phyloP scores from a whole-genome alignment of 495 filamentous ascomycete species.

The Halenospora varia region DNA sequence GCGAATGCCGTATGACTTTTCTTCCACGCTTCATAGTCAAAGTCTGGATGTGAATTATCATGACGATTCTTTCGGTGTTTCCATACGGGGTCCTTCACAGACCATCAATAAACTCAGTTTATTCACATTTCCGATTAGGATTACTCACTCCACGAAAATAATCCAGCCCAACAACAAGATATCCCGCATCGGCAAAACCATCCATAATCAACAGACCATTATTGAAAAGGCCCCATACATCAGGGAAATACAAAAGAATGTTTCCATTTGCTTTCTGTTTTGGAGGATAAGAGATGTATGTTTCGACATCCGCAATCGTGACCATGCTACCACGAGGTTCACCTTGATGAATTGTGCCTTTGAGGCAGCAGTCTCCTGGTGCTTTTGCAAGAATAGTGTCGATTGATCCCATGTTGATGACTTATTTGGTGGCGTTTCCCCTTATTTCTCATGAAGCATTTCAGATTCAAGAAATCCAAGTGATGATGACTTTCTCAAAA shows the following conservation, averaged over 20 bases:
- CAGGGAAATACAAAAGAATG: constrained; percentile 38
- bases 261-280: constrained; percentile 31
- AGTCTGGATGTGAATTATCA: constrained; percentile 30
- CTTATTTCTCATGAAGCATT: too few relatives aligned
- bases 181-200: constrained; percentile 38
- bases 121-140: neutral
- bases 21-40: constrained; percentile 39
- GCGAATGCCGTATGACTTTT: constrained; percentile 34
- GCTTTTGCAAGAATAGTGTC: constrained; percentile 36
- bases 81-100: constrained; percentile 35
- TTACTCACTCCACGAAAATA: constrained; percentile 36
- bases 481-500: too few relatives aligned
- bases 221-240: constrained; percentile 36
- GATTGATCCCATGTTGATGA: too few relatives aligned
- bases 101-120: too few relatives aligned
- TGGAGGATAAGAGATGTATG: constrained; percentile 32
- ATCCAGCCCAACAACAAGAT: constrained; percentile 34
- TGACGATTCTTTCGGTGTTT: constrained; percentile 34
- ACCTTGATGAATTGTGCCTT: constrained; percentile 32
- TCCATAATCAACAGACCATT: constrained; percentile 38
- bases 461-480: too few relatives aligned
- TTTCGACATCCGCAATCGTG: constrained; percentile 28
- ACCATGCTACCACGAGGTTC: constrained; percentile 28
- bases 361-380: constrained; percentile 29
- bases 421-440: too few relatives aligned